Base-by-base conservation (phyloP, 2,329 filamentous ascomycete genomes). In the Colletotrichum sp. region DNA sequence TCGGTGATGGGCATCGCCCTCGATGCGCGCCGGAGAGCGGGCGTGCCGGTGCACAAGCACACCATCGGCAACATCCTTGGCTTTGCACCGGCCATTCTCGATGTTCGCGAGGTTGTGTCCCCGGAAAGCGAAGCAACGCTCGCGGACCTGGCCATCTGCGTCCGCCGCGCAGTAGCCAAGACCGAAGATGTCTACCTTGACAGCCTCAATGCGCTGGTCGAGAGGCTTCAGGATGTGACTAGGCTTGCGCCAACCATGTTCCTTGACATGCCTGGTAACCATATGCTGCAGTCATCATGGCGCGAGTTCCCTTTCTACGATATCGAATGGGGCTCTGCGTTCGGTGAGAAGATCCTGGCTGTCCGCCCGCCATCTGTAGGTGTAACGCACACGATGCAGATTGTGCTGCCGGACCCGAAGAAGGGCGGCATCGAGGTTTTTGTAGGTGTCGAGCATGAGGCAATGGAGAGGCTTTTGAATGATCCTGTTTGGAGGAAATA, bases 51-150 rank as follows among this genome's bases (percentile, higher is more conserved):
- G 6, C 82, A 86, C 71, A 81, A 82, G 8, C 79, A 81, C 8
- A 85, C 84, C 1, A 79, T 86, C 30, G 85, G 85, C 11, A 85
- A 85, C 71, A 86, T 85, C 72, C 80, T 87, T 13, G 84, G 84
- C 59, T 86, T 83, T 72, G 80, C 84, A 6, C 80, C 80, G 4
- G 80, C 82, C 27, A 69, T 77, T 32, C 76, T 84, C 61, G 71
- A 79, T 8, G 75, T 82, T 55, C 80, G 83, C 16, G 79, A 81
- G 71, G 83, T 85, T 57, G 78, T 84, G 0, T 57, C 64, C 5
- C 70, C 71, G 6, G 66, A 79, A 9, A 32, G 59, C 61, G 69
- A 66, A 36, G 69, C 62, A 22, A 82, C 74, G 61, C 75, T 87
- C 11, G 83, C 83, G 5, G 82, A 84, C 64, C 78, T 85, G 13